These are phyloP conservation scores for Neopestalotiopsis sp. DNA, from an alignment of 2,329 filamentous ascomycete genomes.

Conservation along the genomic window DNA sequence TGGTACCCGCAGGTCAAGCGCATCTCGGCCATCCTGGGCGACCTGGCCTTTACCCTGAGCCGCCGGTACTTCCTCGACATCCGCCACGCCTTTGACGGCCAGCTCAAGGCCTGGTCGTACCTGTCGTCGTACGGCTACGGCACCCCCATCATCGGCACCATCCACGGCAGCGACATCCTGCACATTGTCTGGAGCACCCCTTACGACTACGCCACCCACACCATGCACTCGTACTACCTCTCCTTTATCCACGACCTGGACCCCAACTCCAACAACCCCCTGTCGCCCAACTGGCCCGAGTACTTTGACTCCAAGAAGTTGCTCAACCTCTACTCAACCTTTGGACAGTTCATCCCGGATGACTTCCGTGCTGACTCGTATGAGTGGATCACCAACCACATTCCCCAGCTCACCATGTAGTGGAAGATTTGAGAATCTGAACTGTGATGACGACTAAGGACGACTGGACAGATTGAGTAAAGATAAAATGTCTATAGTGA, in stretches of 20 bases:
- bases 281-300: neutral
- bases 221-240: conserved; percentile 10
- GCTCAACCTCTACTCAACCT: neutral
- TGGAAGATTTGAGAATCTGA: no score
- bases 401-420: neutral
- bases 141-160: conserved; percentile 75
- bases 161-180: conserved; percentile 68
- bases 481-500: no score
- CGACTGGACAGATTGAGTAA: no score
- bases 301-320: neutral
- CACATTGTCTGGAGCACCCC: conserved; percentile 71
- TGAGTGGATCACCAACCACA: neutral
- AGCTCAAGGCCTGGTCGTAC: conserved; percentile 75
- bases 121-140: conserved; percentile 74
- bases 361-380: neutral
- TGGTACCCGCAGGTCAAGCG: conserved; percentile 80
- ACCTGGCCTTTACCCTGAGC: conserved; percentile 75
- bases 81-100: conserved; percentile 52
- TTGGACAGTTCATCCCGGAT: neutral
- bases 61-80: conserved; percentile 67
- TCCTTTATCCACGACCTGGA: conserved; percentile 8
- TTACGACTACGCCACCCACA: conserved; percentile 61
- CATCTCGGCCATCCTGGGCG: conserved; percentile 75
- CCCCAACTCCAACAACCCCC: neutral
- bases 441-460: no score